Percentiles rank a stretch among this genome's conserved stretches.
These are phyloP conservation scores for Fusarium illudens DNA, from an alignment of 2,329 filamentous ascomycete species.

Conservation along the genomic window DNA sequence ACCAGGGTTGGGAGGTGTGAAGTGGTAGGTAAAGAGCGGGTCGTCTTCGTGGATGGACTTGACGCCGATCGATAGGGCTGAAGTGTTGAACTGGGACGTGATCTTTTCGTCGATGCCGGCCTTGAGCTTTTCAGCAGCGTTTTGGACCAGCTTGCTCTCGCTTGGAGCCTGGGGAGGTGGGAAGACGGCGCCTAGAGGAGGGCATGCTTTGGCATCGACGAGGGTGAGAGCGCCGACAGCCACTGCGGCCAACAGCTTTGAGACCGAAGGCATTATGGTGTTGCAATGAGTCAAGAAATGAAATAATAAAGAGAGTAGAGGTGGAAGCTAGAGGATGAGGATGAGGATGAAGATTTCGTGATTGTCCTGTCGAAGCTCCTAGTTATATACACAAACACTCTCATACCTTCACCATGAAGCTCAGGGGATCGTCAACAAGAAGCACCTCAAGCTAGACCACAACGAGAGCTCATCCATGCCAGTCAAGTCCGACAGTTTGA, in stretches of 20 bases:
- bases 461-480: neutral
- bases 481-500: neutral
- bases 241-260: conserved; percentile 18
- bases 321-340: neutral
- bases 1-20: conserved; percentile 48
- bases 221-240: conserved; percentile 25
- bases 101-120: conserved; percentile 39
- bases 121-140: conserved; percentile 38
- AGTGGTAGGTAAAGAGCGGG: conserved; percentile 51
- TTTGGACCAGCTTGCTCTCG: conserved; percentile 42
- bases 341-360: neutral
- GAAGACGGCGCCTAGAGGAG: conserved; percentile 54
- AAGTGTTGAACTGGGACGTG: conserved; percentile 41
- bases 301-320: neutral
- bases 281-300: neutral
- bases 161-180: conserved; percentile 49
- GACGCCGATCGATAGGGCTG: conserved; percentile 51
- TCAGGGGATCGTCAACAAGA: neutral
- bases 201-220: conserved; percentile 47
- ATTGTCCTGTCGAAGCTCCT: neutral
- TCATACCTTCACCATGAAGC: neutral
- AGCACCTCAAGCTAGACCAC: neutral
- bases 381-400: conserved; percentile 28
- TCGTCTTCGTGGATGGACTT: conserved; percentile 53
- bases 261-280: conserved; percentile 26